A percentile compares a stretch with the other conserved stretches of the same genome.
phyloP scores from a whole-genome alignment of 1,139 yeast species.

The Nakaseomyces glabratus region DNA sequence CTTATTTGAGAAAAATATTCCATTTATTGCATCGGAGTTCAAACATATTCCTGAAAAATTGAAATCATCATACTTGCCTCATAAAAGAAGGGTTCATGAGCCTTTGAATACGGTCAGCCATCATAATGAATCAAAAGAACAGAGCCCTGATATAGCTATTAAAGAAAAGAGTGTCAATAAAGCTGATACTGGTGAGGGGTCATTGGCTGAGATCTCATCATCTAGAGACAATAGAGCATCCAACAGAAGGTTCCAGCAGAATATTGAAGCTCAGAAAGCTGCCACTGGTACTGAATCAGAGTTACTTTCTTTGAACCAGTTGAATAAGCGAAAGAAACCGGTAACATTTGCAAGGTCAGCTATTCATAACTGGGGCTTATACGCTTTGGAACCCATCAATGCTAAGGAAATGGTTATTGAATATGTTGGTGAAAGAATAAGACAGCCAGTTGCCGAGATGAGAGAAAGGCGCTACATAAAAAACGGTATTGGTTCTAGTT shows the following conservation, averaged over 20 bases:
- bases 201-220: slow-evolving; percentile 38
- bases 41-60: slow-evolving; percentile 61
- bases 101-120: slow-evolving; percentile 36
- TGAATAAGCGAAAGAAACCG: slow-evolving; percentile 84
- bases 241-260: slow-evolving; percentile 85
- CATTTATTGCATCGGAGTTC: slow-evolving; percentile 71
- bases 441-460: slow-evolving; percentile 92
- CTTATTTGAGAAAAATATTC: slow-evolving; percentile 45
- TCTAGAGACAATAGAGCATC: slow-evolving; percentile 85
- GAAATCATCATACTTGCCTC: slow-evolving; percentile 73
- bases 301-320: slow-evolving; percentile 60
- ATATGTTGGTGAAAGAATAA: slow-evolving; percentile 91
- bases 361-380: slow-evolving; percentile 96
- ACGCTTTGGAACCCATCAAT: slow-evolving; percentile 88
- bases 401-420: slow-evolving; percentile 97
- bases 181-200: slow-evolving; percentile 16
- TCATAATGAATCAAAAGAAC: slow-evolving; percentile 45
- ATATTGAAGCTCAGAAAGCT: slow-evolving; percentile 72
- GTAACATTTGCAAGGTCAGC: slow-evolving; percentile 94
- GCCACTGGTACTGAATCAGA: slow-evolving; percentile 77
- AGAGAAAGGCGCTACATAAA: slow-evolving; percentile 79
- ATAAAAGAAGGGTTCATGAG: slow-evolving; percentile 47
- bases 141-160: slow-evolving; percentile 27
- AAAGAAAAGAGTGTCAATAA: slow-evolving; percentile 20
- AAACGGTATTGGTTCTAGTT: slow-evolving; percentile 93